Evolutionary conservation across 495 filamentous ascomycete species (phyloP).

Genomic region (Eremomyces bilateralis): DNA sequence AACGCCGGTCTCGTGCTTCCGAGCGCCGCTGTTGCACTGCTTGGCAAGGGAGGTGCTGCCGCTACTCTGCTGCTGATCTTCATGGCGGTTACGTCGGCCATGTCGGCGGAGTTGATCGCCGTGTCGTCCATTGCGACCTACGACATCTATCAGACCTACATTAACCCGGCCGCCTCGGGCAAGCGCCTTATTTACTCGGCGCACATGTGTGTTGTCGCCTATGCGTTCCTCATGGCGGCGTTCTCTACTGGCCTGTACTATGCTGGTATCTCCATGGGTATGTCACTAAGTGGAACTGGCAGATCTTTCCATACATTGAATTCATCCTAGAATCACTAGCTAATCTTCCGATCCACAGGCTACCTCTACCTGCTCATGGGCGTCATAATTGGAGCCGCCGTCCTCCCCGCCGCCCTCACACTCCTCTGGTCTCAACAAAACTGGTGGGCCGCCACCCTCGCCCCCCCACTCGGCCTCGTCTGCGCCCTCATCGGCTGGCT

Average conservation of each 20-base stretch:
- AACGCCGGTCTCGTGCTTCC: conserved; percentile 74
- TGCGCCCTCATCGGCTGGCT: conserved; percentile 75
- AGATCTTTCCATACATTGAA: no score
- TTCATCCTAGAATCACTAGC: no score
- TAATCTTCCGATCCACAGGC: conserved; percentile 45
- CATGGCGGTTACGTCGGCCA: conserved; percentile 87
- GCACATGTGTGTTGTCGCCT: conserved; percentile 52
- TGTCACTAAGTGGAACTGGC: no score
- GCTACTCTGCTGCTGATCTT: conserved; percentile 74
- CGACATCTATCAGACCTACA: conserved; percentile 47
- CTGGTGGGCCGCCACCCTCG: conserved; percentile 50
- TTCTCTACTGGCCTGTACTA: conserved; percentile 70
- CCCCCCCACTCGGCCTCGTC: conserved; percentile 55
- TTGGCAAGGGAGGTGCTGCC: conserved; percentile 72
- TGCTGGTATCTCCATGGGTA: no score
- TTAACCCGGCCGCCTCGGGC: conserved; percentile 35
- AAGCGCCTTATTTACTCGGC: conserved; percentile 70
- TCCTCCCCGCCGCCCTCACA: conserved; percentile 63
- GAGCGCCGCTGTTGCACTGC: conserved; percentile 68
- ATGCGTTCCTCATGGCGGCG: conserved; percentile 62
- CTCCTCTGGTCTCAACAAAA: conserved; percentile 72
- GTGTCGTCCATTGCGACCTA: conserved; percentile 88
- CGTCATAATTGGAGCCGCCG: conserved; percentile 69
- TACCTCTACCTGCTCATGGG: conserved; percentile 81
- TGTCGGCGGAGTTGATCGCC: conserved; percentile 76